Percentiles rank a stretch among this genome's conserved stretches.
Evolutionary conservation across 2,329 filamentous ascomycete species (phyloP).

Genomic region (Lasiodiplodia sp.): DNA sequence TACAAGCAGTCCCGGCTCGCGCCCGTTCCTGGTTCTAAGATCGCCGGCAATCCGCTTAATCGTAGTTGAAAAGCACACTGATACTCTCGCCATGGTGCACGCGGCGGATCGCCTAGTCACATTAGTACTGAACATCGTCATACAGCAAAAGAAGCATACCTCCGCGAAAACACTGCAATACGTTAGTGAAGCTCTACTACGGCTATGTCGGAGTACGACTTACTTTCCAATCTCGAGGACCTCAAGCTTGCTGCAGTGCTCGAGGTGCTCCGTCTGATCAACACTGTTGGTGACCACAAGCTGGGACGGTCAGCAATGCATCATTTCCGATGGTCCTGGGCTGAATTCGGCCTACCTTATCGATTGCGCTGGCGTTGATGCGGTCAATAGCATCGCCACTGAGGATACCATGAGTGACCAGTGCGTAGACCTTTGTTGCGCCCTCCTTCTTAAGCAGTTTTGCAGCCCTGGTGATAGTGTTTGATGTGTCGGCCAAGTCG

Average conservation of each 20-base stretch:
- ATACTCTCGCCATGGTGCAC: constrained; percentile 99
- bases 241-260: constrained; percentile 84
- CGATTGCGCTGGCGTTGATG: constrained; percentile 90
- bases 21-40: constrained; percentile 6
- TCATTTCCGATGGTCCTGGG: neutral
- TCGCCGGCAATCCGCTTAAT: constrained; percentile 53
- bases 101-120: constrained; percentile 76
- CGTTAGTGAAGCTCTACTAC: neutral
- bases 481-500: constrained; percentile 93
- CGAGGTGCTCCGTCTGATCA: constrained; percentile 82
- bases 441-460: constrained; percentile 95
- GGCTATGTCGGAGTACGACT: neutral
- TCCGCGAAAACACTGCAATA: constrained; percentile 81
- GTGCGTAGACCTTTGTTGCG: constrained; percentile 86
- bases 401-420: constrained; percentile 93
- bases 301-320: constrained; percentile 13
- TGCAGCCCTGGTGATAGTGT: constrained; percentile 94
- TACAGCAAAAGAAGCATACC: constrained; percentile 54
- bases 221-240: constrained; percentile 79
- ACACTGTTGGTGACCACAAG: constrained; percentile 90
- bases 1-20: constrained; percentile 20
- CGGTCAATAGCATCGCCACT: constrained; percentile 94
- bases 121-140: constrained; percentile 34
- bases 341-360: constrained; percentile 68
- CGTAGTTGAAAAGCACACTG: constrained; percentile 90